Evolutionary conservation across 2,329 filamentous ascomycete genomes (phyloP), one percentile per base, ranked within the genome.

Genomic region (Diaporthe batatas): DNA sequence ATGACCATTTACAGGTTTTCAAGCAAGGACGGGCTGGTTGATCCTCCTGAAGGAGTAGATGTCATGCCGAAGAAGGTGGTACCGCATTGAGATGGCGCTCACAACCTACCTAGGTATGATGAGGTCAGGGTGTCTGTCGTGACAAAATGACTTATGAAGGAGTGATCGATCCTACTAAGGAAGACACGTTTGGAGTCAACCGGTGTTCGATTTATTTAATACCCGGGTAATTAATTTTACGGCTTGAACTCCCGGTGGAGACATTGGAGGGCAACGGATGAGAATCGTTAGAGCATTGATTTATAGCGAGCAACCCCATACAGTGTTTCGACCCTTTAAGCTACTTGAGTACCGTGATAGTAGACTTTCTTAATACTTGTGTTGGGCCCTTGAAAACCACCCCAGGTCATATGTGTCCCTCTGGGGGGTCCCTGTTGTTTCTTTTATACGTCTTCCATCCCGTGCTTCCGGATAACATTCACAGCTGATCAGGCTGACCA

Each of bases 311-410:
- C 12, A 10, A 39, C 25, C 16, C 3, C 14, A 25, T 16, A 12
- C 10, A 34, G 54, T 36, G 5, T 36, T 12, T 57, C 21, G 12
- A 14, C 32, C 10, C 3, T n/a, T 12, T 34, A 18, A 34, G 18
- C 10, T 8, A 10, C 3, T 29, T 1, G 11, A n/a, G n/a, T n/a
- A n/a, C n/a, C n/a, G 36, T 12, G 36, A 39, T 14, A 12, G 36
- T 39, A 71, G 77, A 1, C 78, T 77, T 65, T 82, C n/a, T 81
- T 72, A 82, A 71, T 44, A 39, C 2, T 39, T 39, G 3, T 2
- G 3, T 39, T 39, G 36, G 36, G 36, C 36, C 11, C 11, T 3
- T 39, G 36, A 39, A 39, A 39, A 39, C 12, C 12, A 39, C 36
- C 3, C 36, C 10, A 4, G 36, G 36, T 12, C 11, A 39, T 39